phyloP scores from a whole-genome alignment of 768 basidiomycete genomes.

The Termitomyces sp. region DNA sequence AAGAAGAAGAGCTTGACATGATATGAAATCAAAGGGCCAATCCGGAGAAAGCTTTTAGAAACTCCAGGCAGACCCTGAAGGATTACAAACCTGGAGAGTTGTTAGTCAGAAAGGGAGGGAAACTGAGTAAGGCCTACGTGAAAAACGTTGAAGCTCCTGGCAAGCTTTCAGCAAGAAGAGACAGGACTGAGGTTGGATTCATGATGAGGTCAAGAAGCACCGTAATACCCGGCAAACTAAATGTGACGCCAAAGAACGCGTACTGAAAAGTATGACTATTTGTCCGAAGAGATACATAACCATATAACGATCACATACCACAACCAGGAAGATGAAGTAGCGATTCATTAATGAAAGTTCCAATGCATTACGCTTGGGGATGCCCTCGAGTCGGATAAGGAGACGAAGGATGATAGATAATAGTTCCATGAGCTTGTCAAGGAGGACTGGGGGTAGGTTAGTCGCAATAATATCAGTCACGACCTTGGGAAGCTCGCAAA shows the following conservation, averaged over 20 bases:
- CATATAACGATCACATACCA: slow-evolving; percentile 48
- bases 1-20: slow-evolving; percentile 87
- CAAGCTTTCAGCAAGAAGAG: slow-evolving; percentile 68
- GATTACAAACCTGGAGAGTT: slow-evolving; percentile 53
- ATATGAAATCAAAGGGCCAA: slow-evolving; percentile 73
- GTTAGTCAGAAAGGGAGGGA: neutral
- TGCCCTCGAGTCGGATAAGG: slow-evolving; percentile 83
- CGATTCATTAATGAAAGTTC: slow-evolving; percentile 91
- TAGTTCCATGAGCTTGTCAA: slow-evolving; percentile 89
- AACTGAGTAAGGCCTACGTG: slow-evolving; percentile 41
- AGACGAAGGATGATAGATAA: slow-evolving; percentile 76
- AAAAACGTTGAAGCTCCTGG: slow-evolving; percentile 88
- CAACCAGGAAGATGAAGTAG: slow-evolving; percentile 87
- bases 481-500: slow-evolving; percentile 60
- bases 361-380: slow-evolving; percentile 75
- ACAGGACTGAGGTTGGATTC: slow-evolving; percentile 67
- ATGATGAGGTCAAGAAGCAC: slow-evolving; percentile 58
- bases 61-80: slow-evolving; percentile 78
- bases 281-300: neutral
- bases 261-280: slow-evolving; percentile 45
- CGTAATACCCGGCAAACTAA: slow-evolving; percentile 69
- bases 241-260: slow-evolving; percentile 87
- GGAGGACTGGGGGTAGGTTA: slow-evolving; percentile 80
- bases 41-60: slow-evolving; percentile 76
- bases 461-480: slow-evolving; percentile 84